These are phyloP conservation scores for Drechslerella dactyloides DNA, from an alignment of 2,329 filamentous ascomycete species.

Conservation along the genomic window DNA sequence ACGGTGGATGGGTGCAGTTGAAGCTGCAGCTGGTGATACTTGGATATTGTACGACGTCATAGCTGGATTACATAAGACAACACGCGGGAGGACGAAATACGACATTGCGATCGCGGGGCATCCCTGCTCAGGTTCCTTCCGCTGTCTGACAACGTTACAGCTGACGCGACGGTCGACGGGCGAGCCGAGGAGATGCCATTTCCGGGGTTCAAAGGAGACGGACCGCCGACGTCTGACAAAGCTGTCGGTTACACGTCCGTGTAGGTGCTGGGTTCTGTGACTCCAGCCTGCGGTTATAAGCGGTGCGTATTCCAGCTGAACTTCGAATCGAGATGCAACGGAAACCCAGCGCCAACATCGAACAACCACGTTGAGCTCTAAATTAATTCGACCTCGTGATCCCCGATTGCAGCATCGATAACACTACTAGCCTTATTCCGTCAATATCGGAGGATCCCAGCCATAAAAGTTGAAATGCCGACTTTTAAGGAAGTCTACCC, in stretches of 20 bases:
- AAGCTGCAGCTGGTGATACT: too few relatives aligned
- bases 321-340: too few relatives aligned
- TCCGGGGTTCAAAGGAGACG: too few relatives aligned
- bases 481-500: slow-evolving; percentile 56
- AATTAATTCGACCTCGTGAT: background rate
- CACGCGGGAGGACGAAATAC: background rate
- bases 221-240: too few relatives aligned
- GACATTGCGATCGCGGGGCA: background rate
- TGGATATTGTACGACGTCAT: background rate
- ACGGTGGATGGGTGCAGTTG: too few relatives aligned
- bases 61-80: background rate
- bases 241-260: background rate
- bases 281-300: too few relatives aligned
- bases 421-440: background rate
- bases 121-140: background rate
- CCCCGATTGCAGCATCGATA: background rate
- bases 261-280: too few relatives aligned
- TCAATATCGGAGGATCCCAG: too few relatives aligned
- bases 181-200: background rate
- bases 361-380: background rate
- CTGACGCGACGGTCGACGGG: background rate
- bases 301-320: too few relatives aligned
- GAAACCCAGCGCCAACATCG: too few relatives aligned
- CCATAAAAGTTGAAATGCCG: slow-evolving; percentile 9
- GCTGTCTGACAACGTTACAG: background rate